These are phyloP conservation scores for Fusarium ramigenum DNA, from an alignment of 2,329 filamentous ascomycete genomes.

Conservation along the genomic window DNA sequence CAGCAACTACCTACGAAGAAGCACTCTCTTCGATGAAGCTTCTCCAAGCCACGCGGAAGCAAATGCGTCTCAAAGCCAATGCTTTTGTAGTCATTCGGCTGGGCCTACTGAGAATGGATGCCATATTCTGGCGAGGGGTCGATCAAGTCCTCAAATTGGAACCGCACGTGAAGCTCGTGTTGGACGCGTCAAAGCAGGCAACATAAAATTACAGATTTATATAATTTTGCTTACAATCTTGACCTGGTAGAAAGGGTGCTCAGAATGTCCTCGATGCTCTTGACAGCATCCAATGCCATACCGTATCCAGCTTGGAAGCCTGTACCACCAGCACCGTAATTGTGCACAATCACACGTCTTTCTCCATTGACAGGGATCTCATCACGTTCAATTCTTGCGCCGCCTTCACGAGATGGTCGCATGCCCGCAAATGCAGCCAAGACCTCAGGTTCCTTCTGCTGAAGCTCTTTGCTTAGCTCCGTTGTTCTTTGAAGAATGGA, in stretches of 20 bases:
- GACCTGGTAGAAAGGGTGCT: not conserved
- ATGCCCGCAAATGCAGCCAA: not conserved
- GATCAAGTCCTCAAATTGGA: not conserved
- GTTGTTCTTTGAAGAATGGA: not conserved
- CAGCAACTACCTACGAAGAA: not conserved
- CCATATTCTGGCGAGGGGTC: not conserved
- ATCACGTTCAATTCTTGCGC: not conserved
- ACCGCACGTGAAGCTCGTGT: not conserved
- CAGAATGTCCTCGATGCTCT: not conserved
- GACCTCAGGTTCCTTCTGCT: not conserved
- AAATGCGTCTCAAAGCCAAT: slow-evolving; percentile 1
- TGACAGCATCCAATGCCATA: not conserved
- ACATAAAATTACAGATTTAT: not conserved
- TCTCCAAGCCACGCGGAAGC: not conserved
- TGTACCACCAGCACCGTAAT: slow-evolving; percentile 1
- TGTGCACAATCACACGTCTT: not conserved
- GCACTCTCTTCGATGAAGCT: not conserved
- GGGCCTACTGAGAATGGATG: not conserved
- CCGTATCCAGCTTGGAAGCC: slow-evolving; percentile 3
- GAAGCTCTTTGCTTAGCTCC: not conserved
- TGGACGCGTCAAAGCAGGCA: not conserved
- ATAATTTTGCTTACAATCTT: not conserved
- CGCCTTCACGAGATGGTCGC: not conserved
- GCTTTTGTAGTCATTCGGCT: not conserved
- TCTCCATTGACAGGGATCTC: not conserved